Evolutionary conservation across 345 rosid species (phyloP).

Genomic region (Kandelia obovata): DNA sequence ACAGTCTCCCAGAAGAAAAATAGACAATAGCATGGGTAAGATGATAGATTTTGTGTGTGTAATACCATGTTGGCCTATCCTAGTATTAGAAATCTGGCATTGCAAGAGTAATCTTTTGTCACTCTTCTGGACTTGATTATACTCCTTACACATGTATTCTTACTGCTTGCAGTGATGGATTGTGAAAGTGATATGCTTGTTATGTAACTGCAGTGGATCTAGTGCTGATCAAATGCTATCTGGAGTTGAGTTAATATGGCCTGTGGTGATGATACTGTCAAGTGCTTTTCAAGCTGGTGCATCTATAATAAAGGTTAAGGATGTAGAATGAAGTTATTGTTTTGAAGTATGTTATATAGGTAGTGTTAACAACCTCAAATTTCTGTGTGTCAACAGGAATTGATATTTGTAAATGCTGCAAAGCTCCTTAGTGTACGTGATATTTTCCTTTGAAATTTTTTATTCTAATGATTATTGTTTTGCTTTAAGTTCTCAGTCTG

Average conservation of each 20-base stretch:
- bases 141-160: not conserved
- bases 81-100: not conserved
- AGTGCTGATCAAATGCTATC: slow-evolving; percentile 54
- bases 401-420: slow-evolving; percentile 61
- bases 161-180: not conserved
- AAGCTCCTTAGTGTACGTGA: slow-evolving; percentile 57
- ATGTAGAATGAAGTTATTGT: slow-evolving; percentile 10
- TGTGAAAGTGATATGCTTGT: slow-evolving; percentile 10
- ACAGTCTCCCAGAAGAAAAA: not conserved
- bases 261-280: slow-evolving; percentile 72
- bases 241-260: slow-evolving; percentile 59
- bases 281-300: slow-evolving; percentile 85
- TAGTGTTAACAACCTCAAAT: slow-evolving; percentile 18
- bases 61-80: not conserved
- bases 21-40: not conserved
- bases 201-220: slow-evolving; percentile 58
- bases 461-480: slow-evolving; percentile 4
- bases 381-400: slow-evolving; percentile 56
- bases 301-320: slow-evolving; percentile 68
- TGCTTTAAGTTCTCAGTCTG: slow-evolving; percentile 13
- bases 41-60: not conserved
- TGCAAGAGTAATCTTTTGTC: not conserved
- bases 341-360: slow-evolving; percentile 8
- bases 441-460: not conserved
- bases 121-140: slow-evolving; percentile 1